Percentiles rank a stretch among this genome's conserved stretches.
These are phyloP conservation scores for Ophiostoma piceae DNA, from an alignment of 2,329 filamentous ascomycete genomes.

Conservation along the genomic window DNA sequence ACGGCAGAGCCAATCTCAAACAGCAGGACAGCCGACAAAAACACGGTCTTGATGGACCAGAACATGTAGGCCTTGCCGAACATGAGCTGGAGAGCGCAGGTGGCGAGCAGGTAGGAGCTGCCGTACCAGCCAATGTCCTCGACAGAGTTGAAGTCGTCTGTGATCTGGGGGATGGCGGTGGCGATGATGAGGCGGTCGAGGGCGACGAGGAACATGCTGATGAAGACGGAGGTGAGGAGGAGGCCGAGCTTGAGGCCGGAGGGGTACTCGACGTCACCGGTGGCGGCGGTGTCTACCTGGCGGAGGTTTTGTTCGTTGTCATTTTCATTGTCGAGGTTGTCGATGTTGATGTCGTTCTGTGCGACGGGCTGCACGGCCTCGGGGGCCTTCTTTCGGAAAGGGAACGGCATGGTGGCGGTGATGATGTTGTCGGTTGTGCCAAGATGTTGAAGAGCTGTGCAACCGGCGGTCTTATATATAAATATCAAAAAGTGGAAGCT, in stretches of 20 bases:
- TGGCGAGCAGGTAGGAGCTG: slow-evolving; percentile 27
- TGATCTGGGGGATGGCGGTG: slow-evolving; percentile 27
- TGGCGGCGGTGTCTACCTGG: slow-evolving; percentile 27
- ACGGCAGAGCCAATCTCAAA: slow-evolving; percentile 40
- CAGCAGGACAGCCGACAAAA: slow-evolving; percentile 33
- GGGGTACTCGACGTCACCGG: slow-evolving; percentile 34
- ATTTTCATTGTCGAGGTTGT: not conserved
- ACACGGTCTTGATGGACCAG: slow-evolving; percentile 35
- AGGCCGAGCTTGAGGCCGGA: slow-evolving; percentile 32
- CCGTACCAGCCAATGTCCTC: slow-evolving; percentile 28
- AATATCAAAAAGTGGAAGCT: no score
- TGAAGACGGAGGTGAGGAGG: slow-evolving; percentile 35
- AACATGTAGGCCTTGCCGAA: slow-evolving; percentile 41
- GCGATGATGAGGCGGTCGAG: slow-evolving; percentile 34
- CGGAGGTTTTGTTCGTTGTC: slow-evolving; percentile 23
- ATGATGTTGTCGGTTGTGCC: not conserved
- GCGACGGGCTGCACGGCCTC: not conserved
- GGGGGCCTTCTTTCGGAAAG: not conserved
- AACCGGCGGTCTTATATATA: not conserved
- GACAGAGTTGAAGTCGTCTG: slow-evolving; percentile 26
- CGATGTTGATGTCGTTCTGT: not conserved
- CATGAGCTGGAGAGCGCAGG: slow-evolving; percentile 34
- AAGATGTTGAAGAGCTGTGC: not conserved
- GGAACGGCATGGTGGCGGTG: not conserved
- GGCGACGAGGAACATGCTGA: slow-evolving; percentile 38